phyloP scores from a whole-genome alignment of 1,284 basidiomycete species.

The Ganoderma multipileum region DNA sequence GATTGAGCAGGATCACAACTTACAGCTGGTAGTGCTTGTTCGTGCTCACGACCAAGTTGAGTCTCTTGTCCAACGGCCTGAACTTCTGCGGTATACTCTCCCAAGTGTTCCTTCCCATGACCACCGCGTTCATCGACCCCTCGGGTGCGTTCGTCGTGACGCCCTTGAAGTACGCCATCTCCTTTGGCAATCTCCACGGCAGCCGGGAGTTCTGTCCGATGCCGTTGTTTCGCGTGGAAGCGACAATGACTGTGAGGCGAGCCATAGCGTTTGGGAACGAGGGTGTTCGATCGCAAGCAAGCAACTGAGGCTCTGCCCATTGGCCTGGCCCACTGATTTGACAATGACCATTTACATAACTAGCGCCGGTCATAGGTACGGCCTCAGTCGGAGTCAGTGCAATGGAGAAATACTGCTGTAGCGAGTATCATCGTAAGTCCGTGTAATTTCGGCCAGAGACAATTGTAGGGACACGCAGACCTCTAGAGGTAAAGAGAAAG shows the following conservation, averaged over 20 bases:
- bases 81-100: slow-evolving; percentile 94
- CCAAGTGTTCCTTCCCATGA: slow-evolving; percentile 99
- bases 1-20: slow-evolving; percentile 36
- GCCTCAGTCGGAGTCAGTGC: too few relatives aligned
- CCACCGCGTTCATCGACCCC: slow-evolving; percentile 74
- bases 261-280: slow-evolving; percentile 44
- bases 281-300: not conserved
- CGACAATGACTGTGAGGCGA: slow-evolving; percentile 88
- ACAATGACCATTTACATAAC: not conserved
- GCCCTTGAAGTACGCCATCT: slow-evolving; percentile 93
- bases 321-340: too few relatives aligned
- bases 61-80: slow-evolving; percentile 79
- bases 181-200: slow-evolving; percentile 90
- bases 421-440: not conserved
- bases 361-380: not conserved
- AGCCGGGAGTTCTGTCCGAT: slow-evolving; percentile 83
- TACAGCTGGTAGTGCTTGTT: slow-evolving; percentile 71
- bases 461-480: not conserved
- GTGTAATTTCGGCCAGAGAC: not conserved
- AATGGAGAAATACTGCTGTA: not conserved
- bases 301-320: too few relatives aligned
- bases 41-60: slow-evolving; percentile 86
- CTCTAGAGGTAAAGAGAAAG: not conserved
- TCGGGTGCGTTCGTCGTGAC: slow-evolving; percentile 72
- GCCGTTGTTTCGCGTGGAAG: slow-evolving; percentile 87